Base-by-base conservation (phyloP, 2,329 filamentous ascomycete species). In the Ophiocordyceps sinensis region DNA sequence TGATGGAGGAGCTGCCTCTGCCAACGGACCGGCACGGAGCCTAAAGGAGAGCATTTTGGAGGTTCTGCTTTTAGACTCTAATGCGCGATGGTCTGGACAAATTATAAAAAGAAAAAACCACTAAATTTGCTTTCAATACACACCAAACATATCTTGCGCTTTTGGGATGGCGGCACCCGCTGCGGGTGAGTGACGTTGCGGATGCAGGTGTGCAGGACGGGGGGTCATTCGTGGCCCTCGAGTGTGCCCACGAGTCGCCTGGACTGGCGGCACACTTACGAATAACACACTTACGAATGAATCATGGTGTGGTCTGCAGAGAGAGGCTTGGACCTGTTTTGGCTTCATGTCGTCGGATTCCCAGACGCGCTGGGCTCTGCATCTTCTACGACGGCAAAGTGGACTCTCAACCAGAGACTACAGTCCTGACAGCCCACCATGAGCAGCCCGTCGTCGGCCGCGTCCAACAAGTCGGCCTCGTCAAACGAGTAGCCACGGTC, bases 401-500 rank as follows among this genome's bases (percentile, higher is more conserved):
- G 67, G 31, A 82, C 75, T 42, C 70, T 69, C 40, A 82, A 55
- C 76, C 76, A 82, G 37, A 82, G 61, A 52, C 77, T 82, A 48
- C 78, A 82, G 50, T 80, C 77, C 42, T 66, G 64, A 51, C 78
- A 82, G 11, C 74, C 77, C 34, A 82, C 76, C 55, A 79, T 65
- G 37, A 82, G 56, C 52, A 78, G 74, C 9, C 77, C 71, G 46
- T 72, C 64, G 39, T 74, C 71, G 37, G 65, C 67, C 32, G 68
- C 71, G 52, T 71, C 73, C 47, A 77, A 71, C 38, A 82, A 60
- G 53, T 82, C 75, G 9, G 56, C 58, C 57, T 82, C 77, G 14
- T 57, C 60, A 46, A 82, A 70, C 26, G 69, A 55, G 53, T 75
- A 82, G 1, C 77, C 77, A 32, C 68, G 65, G 28, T 65, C 62